Evolutionary conservation across 441 rosid genomes (phyloP).

Genomic region (Dalechampia spathulata): DNA sequence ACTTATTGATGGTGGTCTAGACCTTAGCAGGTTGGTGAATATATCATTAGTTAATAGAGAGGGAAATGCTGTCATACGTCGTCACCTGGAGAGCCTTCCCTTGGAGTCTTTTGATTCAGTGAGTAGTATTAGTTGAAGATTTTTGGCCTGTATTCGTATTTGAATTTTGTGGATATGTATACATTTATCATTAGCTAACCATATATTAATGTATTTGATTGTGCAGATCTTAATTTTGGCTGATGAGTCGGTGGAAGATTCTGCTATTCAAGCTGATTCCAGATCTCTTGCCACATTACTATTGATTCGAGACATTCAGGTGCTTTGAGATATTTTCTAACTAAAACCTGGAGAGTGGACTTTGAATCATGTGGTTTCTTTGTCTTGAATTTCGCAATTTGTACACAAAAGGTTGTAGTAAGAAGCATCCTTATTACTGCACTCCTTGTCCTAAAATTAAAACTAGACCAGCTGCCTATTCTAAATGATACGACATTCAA

Average conservation of each 20-base stretch:
- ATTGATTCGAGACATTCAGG: slow-evolving; percentile 77
- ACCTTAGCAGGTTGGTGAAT: slow-evolving; percentile 43
- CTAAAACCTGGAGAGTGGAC: neutral
- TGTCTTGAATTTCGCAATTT: neutral
- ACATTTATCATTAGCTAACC: neutral
- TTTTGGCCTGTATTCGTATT: too few species aligned
- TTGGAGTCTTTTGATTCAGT: slow-evolving; percentile 68
- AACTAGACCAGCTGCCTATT: too few species aligned
- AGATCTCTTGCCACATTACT: slow-evolving; percentile 70
- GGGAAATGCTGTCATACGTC: slow-evolving; percentile 73
- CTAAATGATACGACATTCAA: too few species aligned
- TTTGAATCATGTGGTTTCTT: neutral
- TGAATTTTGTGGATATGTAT: too few species aligned
- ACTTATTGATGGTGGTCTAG: slow-evolving; percentile 69
- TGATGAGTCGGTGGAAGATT: slow-evolving; percentile 72
- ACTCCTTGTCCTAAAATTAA: too few species aligned
- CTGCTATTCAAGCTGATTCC: slow-evolving; percentile 83
- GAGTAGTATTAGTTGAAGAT: slow-evolving; percentile 19
- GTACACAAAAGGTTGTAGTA: neutral
- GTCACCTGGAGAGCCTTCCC: slow-evolving; percentile 73
- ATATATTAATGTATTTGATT: slow-evolving; percentile 10
- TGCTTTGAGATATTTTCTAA: slow-evolving; percentile 11
- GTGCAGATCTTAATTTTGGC: slow-evolving; percentile 65
- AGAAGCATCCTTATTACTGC: neutral
- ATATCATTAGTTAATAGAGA: slow-evolving; percentile 55